A percentile compares a stretch with the other conserved stretches of the same genome.
phyloP scores from a whole-genome alignment of 306 rosid species.

The Arachis stenosperma region DNA sequence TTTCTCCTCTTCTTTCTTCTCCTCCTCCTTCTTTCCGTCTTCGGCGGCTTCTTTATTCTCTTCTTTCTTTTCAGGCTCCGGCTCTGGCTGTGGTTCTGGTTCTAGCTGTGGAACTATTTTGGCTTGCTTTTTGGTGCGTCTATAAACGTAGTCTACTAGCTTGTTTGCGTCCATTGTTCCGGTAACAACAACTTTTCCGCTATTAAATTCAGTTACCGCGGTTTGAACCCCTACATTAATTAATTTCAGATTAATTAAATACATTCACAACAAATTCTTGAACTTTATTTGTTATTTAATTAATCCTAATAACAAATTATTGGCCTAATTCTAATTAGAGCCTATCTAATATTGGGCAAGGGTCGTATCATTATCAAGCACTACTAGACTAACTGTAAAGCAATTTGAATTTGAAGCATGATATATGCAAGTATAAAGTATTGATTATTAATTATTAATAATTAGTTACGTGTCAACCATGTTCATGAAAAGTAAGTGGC shows the following conservation, averaged over 20 bases:
- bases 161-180: conserved; percentile 87
- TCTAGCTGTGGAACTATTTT: conserved; percentile 75
- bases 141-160: conserved; percentile 83
- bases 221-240: conserved; percentile 74
- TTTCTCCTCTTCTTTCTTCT: conserved; percentile 57
- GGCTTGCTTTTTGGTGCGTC: conserved; percentile 88
- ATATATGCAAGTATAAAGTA: not conserved
- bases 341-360: no score
- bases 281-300: no score
- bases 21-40: conserved; percentile 48
- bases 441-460: not conserved
- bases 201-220: conserved; percentile 66
- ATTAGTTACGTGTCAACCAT: not conserved
- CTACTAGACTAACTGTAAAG: not conserved
- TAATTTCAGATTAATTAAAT: conserved; percentile 30
- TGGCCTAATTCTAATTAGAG: no score
- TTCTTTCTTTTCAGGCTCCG: conserved; percentile 53
- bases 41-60: conserved; percentile 52
- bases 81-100: conserved; percentile 54
- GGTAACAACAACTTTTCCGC: conserved; percentile 76
- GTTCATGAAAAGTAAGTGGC: conserved; percentile 20
- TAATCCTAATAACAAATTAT: no score
- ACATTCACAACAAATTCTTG: not conserved
- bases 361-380: no score
- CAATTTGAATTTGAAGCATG: conserved; percentile 1